Evolutionary conservation across 2,329 filamentous ascomycete genomes (phyloP).

Genomic region (Penicillium sumatraense): DNA sequence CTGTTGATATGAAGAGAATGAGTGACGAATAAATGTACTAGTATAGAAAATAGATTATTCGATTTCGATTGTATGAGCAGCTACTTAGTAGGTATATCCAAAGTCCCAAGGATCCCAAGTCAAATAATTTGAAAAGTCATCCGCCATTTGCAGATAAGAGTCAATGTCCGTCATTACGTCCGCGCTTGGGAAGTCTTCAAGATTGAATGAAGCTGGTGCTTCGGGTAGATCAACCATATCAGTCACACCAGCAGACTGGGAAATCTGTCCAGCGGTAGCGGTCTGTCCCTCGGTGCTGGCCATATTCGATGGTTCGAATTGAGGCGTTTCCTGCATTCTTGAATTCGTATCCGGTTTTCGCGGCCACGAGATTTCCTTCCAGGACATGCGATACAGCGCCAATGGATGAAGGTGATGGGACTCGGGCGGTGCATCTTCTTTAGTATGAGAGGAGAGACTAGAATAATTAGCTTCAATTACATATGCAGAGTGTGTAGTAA

Average conservation of each 20-base stretch:
- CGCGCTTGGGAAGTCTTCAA: not conserved
- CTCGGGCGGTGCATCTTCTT: not conserved
- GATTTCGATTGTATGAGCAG: not conserved
- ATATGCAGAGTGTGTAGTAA: not conserved
- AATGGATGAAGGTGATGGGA: conserved; percentile 3
- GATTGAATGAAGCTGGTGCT: not conserved
- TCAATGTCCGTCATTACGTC: not conserved
- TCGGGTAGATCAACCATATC: too few species aligned
- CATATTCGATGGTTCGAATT: not conserved
- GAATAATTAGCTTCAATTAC: not conserved
- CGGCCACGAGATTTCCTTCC: conserved; percentile 6
- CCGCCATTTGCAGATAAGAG: not conserved
- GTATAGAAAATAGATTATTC: not conserved
- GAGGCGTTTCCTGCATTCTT: not conserved
- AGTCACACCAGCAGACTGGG: too few species aligned
- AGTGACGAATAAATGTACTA: not conserved
- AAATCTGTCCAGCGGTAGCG: not conserved
- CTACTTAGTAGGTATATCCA: conserved; percentile 1
- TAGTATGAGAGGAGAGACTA: not conserved
- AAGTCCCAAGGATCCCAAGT: conserved; percentile 11
- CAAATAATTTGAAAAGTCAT: conserved; percentile 1
- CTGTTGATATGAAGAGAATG: not conserved
- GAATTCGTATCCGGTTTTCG: not conserved
- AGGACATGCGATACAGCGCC: conserved; percentile 6
- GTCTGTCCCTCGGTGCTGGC: not conserved